phyloP scores from a whole-genome alignment of 495 filamentous ascomycete species.

The Neurospora sp. region DNA sequence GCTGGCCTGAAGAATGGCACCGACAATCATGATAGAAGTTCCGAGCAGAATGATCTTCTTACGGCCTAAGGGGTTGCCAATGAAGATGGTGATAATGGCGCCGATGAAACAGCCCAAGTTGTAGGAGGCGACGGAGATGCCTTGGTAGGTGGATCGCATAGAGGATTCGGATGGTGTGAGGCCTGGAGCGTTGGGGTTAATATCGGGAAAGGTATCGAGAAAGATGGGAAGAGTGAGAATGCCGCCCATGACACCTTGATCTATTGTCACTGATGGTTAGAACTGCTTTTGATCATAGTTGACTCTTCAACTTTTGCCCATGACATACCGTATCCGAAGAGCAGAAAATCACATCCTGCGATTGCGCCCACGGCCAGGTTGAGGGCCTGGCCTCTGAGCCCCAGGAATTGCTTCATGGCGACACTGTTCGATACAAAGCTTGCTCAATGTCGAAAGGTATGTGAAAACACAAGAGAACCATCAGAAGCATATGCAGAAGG shows the following conservation, averaged over 20 bases:
- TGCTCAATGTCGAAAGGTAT: neutral
- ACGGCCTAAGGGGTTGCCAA: slow-evolving; percentile 62
- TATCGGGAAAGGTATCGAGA: slow-evolving; percentile 44
- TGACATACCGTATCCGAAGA: slow-evolving; percentile 33
- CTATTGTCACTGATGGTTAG: slow-evolving; percentile 4
- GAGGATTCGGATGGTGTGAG: slow-evolving; percentile 22
- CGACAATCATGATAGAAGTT: slow-evolving; percentile 60
- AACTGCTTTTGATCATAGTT: neutral
- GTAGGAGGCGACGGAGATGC: slow-evolving; percentile 39
- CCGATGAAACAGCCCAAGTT: slow-evolving; percentile 71
- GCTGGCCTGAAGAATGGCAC: slow-evolving; percentile 53
- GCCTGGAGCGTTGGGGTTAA: slow-evolving; percentile 34
- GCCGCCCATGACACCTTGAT: slow-evolving; percentile 50
- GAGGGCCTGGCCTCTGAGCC: slow-evolving; percentile 54
- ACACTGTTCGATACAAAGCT: neutral
- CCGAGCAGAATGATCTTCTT: slow-evolving; percentile 61
- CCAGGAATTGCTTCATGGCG: slow-evolving; percentile 44
- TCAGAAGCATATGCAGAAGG: neutral
- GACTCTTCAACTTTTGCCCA: neutral
- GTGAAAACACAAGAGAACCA: neutral
- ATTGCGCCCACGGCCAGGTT: slow-evolving; percentile 59
- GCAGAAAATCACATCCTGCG: slow-evolving; percentile 61
- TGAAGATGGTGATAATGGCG: slow-evolving; percentile 56
- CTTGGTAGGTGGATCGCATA: slow-evolving; percentile 46
- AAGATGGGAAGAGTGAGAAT: slow-evolving; percentile 47